Base-by-base conservation (phyloP, 129 eudicot genomes). In the Deinandra increscens region DNA sequence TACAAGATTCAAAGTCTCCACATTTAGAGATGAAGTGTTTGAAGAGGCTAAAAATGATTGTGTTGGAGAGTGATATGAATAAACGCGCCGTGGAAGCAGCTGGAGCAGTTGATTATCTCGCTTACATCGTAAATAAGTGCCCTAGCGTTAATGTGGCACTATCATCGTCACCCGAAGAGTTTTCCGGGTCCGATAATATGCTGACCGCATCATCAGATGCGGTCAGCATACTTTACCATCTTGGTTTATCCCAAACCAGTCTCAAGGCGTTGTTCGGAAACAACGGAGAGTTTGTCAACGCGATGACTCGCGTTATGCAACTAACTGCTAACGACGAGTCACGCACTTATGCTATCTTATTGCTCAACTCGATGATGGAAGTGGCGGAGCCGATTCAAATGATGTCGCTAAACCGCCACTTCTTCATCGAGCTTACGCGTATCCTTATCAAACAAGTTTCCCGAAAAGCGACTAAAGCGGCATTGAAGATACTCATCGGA, bases 81-180 rank as follows among this genome's bases (percentile, higher is more conserved):
- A 82, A 81, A 64, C 69, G 88, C 17, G 72, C 80, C 41, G 80
- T 84, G 64, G 95, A 88, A 54, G 61, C 82, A 6, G 85, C 64
- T 39, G 90, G 90, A 13, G 85, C 76, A 4, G 77, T 63, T 13
- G 84, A 78, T 42, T 84, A 79, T 64, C 73, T 87, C 39, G 78
- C 76, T 12, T 66, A 59, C 14, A 49, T 82, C 15, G 49, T 84
- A 7, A 64, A 17, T 74, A 60, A 68, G 1, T 26, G 3, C 68
- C 64, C 58, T 59, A 20, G 18, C 43, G 26, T 17, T 49, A 41
- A 13, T 8, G 10, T 46, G 31, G 48, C 45, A 19, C 38, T 50
- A 9, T 56, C 67, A 49, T 42, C 49, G 48, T 14, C 51, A 7
- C 15, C 50, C 2, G 46, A 14, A 68, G 76, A 53, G 45, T 59